Evolutionary conservation across 306 rosid genomes (phyloP), one percentile per base, ranked within the genome.

Genomic region (Cucumis hystrix): DNA sequence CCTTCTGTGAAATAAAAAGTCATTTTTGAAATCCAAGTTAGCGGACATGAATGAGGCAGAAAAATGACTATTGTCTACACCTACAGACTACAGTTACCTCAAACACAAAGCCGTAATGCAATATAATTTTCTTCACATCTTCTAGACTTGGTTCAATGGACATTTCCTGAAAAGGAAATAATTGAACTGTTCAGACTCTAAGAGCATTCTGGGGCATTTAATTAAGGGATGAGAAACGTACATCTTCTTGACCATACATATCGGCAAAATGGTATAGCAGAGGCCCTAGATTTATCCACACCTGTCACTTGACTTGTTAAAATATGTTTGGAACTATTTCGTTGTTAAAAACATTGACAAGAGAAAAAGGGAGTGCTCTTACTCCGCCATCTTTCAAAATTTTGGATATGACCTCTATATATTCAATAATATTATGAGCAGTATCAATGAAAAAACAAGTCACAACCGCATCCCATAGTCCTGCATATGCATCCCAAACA

Each of bases 231-330:
- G n/a, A 60, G 79, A 81, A 70, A 66, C 90, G 83, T 82, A 92
- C 97, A 83, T 90, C 98, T 33, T 90, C 94, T 83, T 88, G 98
- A 40, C 97, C 97, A 77, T 95, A 95, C 75, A 84, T 74, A 74
- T 95, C 99, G 0, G 97, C 97, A 35, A 95, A 95, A 87, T 95
- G 97, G 86, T 95, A 95, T 2, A 95, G 96, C 77, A 92, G 86
- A 57, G 99, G 99, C 28, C 99, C 97, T 80, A 90, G 77, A 86
- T 95, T 92, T 90, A 95, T 95, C 99, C 99, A 92, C 77, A 95
- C 91, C 99, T 95, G 93, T 77, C 79, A 83, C 63, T 73, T 17
- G 41, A 7, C 75, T 18, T 13, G 57, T 59, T 62, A 59, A 59
- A 25, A 47, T 25, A 62, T 23, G 75, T 60, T 51, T 15, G 18